These are phyloP conservation scores for Aspergillus ostianus DNA, from an alignment of 495 filamentous ascomycete species.

Conservation along the genomic window DNA sequence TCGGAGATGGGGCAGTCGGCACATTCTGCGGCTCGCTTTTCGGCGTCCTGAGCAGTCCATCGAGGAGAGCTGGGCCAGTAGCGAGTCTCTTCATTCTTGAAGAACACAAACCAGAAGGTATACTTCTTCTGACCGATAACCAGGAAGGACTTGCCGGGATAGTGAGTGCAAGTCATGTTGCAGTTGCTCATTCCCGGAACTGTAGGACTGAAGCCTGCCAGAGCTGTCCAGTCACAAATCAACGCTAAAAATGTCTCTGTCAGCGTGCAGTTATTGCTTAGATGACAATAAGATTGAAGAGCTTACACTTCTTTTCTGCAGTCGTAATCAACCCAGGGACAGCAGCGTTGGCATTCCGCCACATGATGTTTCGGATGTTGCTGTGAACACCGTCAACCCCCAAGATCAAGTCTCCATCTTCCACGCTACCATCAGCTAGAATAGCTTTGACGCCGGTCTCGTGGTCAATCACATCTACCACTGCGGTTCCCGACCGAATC, in stretches of 20 bases:
- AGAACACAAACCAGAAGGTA: not conserved
- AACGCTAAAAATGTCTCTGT: constrained; percentile 25
- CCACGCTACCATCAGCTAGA: constrained; percentile 32
- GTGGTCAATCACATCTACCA: constrained; percentile 12
- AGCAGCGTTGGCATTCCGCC: constrained; percentile 6
- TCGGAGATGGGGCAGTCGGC: constrained; percentile 22
- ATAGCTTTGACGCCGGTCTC: constrained; percentile 11
- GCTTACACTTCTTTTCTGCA: constrained; percentile 14
- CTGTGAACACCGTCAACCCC: constrained; percentile 53
- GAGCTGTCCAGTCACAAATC: too few species aligned
- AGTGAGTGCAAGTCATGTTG: not conserved
- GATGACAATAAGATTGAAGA: too few species aligned
- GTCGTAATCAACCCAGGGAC: constrained; percentile 23
- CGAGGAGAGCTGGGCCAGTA: not conserved
- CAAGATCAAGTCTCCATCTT: constrained; percentile 42
- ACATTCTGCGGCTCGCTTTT: constrained; percentile 20
- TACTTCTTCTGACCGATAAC: not conserved
- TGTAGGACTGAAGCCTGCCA: not conserved
- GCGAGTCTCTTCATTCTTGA: not conserved
- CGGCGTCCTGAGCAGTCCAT: not conserved
- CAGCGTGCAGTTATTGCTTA: too few species aligned
- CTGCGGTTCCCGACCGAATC: constrained; percentile 16
- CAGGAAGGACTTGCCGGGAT: not conserved
- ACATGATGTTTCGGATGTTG: constrained; percentile 41
- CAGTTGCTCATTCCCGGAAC: not conserved